Conservation (phyloP, 352 stramenopile genomes). For the Phytophthora europaea region DNA sequence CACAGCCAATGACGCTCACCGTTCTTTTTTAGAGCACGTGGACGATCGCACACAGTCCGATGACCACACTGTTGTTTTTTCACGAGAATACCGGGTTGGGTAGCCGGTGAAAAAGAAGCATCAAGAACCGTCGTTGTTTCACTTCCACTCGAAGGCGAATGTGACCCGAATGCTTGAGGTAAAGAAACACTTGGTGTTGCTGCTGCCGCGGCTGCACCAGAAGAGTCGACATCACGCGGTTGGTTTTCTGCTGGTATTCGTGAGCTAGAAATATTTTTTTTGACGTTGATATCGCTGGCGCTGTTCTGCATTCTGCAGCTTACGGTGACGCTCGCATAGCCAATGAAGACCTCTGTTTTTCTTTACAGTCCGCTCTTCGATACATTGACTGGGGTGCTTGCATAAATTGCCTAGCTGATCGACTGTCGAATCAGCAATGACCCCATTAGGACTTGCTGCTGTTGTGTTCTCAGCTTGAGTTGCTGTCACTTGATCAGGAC, state of each 20-base stretch:
- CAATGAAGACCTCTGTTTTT: too few species aligned
- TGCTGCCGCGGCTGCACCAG: neutral
- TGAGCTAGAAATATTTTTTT: neutral
- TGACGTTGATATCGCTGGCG: neutral
- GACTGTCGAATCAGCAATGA: neutral
- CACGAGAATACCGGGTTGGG: neutral
- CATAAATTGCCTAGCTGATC: slow-evolving; percentile 2
- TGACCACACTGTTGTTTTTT: slow-evolving; percentile 1
- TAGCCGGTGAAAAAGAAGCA: neutral
- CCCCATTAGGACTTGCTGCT: neutral
- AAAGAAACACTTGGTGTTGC: neutral
- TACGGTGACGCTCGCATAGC: slow-evolving; percentile 8
- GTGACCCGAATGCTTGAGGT: neutral
- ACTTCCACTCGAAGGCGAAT: neutral
- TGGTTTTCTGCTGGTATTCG: neutral
- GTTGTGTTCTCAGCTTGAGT: neutral
- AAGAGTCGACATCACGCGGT: neutral
- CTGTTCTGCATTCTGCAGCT: slow-evolving; percentile 1
- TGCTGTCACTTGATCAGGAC: neutral
- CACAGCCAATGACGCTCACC: slow-evolving; percentile 1
- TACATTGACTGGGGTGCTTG: slow-evolving; percentile 1
- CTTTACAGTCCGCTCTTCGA: too few species aligned
- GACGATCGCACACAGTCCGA: neutral
- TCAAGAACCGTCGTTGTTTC: neutral
- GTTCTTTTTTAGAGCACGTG: slow-evolving; percentile 5